Percentiles rank a stretch among this genome's conserved stretches.
Conservation (phyloP, 176 grass and related monocot genomes). For the Carex littledalei region DNA sequence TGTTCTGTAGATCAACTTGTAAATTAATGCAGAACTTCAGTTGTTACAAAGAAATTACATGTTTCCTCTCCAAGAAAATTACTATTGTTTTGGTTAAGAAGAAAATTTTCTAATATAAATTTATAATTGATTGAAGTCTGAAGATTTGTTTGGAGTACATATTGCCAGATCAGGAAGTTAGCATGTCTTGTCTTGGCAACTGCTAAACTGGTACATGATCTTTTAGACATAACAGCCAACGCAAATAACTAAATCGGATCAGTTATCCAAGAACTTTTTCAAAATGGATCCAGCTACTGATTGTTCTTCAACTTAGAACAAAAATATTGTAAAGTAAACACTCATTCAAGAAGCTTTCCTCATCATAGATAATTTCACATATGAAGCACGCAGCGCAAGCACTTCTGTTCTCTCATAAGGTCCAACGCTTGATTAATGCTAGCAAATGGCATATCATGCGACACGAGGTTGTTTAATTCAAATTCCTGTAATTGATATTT, state of each 20-base stretch:
- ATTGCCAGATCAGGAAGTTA: not conserved
- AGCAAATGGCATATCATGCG: constrained; percentile 76
- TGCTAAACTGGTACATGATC: not conserved
- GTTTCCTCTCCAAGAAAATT: constrained; percentile 9
- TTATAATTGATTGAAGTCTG: not conserved
- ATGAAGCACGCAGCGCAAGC: constrained; percentile 88
- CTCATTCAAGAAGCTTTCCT: constrained; percentile 15
- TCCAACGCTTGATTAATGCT: constrained; percentile 68
- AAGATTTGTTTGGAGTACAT: constrained; percentile 5
- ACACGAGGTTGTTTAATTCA: constrained; percentile 66
- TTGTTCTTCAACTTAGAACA: not conserved
- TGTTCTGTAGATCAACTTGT: constrained; percentile 21
- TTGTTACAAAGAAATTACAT: constrained; percentile 25
- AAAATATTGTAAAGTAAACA: not conserved
- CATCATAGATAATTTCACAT: constrained; percentile 40
- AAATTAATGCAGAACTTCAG: constrained; percentile 23
- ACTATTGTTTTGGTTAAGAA: not conserved
- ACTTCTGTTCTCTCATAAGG: constrained; percentile 78
- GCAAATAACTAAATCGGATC: not conserved
- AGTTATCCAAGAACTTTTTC: not conserved
- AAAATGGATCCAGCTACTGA: not conserved
- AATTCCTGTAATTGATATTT: constrained; percentile 60
- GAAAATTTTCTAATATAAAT: constrained; percentile 3
- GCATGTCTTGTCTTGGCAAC: not conserved
- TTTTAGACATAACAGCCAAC: not conserved